Conservation (phyloP, 176 grass and related monocot genomes). For the Cenchrus purpureus region DNA sequence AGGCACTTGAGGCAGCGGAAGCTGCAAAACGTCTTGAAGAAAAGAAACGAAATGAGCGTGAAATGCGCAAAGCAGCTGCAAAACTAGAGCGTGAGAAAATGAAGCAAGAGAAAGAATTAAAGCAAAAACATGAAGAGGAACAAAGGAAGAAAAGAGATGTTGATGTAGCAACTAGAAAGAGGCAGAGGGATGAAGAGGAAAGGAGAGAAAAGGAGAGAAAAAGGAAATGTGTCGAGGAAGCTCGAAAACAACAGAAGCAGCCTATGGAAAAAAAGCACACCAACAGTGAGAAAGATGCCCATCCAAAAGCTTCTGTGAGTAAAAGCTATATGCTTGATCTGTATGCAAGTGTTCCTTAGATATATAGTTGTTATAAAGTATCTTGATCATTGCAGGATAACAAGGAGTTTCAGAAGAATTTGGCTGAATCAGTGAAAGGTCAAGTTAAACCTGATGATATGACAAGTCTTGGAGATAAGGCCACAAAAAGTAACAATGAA, state of each 20-base stretch:
- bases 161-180: conserved; percentile 75
- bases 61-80: conserved; percentile 77
- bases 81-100: conserved; percentile 77
- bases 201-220: conserved; percentile 70
- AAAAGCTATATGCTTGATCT: conserved; percentile 39
- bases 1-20: conserved; percentile 90
- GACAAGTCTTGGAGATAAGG: conserved; percentile 28
- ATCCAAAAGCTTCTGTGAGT: conserved; percentile 62
- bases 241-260: conserved; percentile 62
- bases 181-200: conserved; percentile 87
- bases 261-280: conserved; percentile 44
- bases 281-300: conserved; percentile 57
- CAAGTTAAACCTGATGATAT: conserved; percentile 47
- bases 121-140: conserved; percentile 74
- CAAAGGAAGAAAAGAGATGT: conserved; percentile 70
- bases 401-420: conserved; percentile 48
- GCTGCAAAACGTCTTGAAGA: conserved; percentile 85
- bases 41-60: conserved; percentile 82
- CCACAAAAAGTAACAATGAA: conserved; percentile 13
- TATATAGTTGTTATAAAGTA: conserved; percentile 1
- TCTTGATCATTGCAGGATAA: conserved; percentile 44
- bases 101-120: conserved; percentile 76
- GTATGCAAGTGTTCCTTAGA: not conserved
- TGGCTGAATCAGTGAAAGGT: conserved; percentile 32
- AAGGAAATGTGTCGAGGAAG: conserved; percentile 63